phyloP scores from a whole-genome alignment of 805 yeast genomes.

The Lipomyces sp. region DNA sequence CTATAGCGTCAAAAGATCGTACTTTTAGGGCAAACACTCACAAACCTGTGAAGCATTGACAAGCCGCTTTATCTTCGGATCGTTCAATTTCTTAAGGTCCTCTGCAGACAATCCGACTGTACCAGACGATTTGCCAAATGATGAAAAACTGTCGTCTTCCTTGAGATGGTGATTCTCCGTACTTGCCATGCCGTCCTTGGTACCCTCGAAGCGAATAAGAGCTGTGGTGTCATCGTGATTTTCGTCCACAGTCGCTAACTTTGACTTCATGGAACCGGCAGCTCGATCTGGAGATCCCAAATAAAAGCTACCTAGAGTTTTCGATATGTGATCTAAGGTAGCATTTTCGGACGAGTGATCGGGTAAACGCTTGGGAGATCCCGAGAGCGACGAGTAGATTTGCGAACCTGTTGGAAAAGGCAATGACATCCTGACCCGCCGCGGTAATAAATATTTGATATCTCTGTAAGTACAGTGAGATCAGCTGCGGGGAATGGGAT shows the following conservation, averaged over 20 bases:
- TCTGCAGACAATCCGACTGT: constrained; percentile 28
- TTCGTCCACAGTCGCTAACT: constrained; percentile 28
- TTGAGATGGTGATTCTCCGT: not conserved
- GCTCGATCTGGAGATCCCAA: constrained; percentile 13
- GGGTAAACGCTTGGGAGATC: constrained; percentile 2
- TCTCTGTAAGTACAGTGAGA: not conserved
- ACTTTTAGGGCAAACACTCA: constrained; percentile 10
- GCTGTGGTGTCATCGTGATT: constrained; percentile 32
- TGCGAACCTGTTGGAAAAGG: constrained; percentile 6
- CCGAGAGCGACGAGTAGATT: not conserved
- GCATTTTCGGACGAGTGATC: constrained; percentile 19
- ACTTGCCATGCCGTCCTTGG: constrained; percentile 3
- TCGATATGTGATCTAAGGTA: constrained; percentile 26
- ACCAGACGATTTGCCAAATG: constrained; percentile 1
- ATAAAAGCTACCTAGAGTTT: constrained; percentile 17
- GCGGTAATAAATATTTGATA: not conserved
- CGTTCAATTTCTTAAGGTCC: constrained; percentile 56
- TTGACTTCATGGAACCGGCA: constrained; percentile 3
- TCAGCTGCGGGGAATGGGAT: not conserved
- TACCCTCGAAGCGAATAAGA: constrained; percentile 23
- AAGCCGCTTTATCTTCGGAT: constrained; percentile 78
- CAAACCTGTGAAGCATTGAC: constrained; percentile 80
- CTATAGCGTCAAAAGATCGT: not conserved
- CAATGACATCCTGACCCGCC: constrained; percentile 6
- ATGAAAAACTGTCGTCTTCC: constrained; percentile 4